Percentiles rank a stretch among this genome's conserved stretches.
phyloP scores from a whole-genome alignment of 768 basidiomycete genomes.

The Suillus fuscotomentosus region DNA sequence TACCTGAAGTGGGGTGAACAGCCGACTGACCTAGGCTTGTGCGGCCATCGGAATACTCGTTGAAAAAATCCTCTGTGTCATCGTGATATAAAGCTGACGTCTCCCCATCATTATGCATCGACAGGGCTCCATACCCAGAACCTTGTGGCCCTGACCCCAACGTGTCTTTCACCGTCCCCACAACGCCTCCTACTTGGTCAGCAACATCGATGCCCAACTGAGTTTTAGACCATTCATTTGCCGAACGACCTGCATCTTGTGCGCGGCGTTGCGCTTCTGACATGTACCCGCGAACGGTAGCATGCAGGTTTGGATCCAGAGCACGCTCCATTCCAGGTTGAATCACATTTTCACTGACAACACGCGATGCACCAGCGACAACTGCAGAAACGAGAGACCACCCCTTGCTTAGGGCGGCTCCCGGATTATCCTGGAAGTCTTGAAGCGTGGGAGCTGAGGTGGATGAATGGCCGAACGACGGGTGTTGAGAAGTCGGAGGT shows the following conservation, averaged over 20 bases:
- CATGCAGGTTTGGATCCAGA: slow-evolving; percentile 76
- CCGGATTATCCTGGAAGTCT: slow-evolving; percentile 86
- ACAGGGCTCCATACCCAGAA: slow-evolving; percentile 48
- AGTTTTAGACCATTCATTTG: slow-evolving; percentile 75
- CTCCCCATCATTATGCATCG: slow-evolving; percentile 50
- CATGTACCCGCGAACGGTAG: slow-evolving; percentile 71
- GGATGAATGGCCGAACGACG: slow-evolving; percentile 74
- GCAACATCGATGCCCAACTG: slow-evolving; percentile 87
- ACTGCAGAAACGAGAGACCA: slow-evolving; percentile 95
- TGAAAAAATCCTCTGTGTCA: slow-evolving; percentile 61
- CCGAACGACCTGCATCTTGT: slow-evolving; percentile 55
- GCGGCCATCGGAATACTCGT: slow-evolving; percentile 27
- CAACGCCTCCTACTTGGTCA: slow-evolving; percentile 68
- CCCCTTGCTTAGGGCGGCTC: slow-evolving; percentile 84
- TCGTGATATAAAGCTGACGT: slow-evolving; percentile 62
- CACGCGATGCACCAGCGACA: slow-evolving; percentile 75
- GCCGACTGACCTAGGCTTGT: slow-evolving; percentile 14
- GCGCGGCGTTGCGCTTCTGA: slow-evolving; percentile 67
- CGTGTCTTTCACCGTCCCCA: slow-evolving; percentile 59
- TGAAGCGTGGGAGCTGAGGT: slow-evolving; percentile 72
- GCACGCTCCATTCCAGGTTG: slow-evolving; percentile 86
- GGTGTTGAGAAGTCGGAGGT: slow-evolving; percentile 49
- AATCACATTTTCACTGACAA: slow-evolving; percentile 82
- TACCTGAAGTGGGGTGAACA: slow-evolving; percentile 7
- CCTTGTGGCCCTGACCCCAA: slow-evolving; percentile 55